Evolutionary conservation across 2,329 filamentous ascomycete species (phyloP).

Genomic region (Davidsoniella virescens): DNA sequence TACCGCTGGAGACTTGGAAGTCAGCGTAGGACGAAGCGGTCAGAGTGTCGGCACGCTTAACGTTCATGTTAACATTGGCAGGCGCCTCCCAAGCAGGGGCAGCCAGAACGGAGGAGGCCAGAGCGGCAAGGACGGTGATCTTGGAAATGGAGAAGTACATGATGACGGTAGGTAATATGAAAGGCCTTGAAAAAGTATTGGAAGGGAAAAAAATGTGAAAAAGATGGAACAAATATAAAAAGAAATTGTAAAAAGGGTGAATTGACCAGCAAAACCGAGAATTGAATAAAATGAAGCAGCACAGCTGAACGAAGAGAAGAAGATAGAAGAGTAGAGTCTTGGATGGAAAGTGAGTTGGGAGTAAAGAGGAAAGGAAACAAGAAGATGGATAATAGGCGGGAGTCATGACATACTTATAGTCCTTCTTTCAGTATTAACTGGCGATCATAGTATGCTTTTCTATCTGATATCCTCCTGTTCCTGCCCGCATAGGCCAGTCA

Average conservation of each 20-base stretch:
- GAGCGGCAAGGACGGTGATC: slow-evolving; percentile 21
- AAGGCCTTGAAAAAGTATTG: not conserved
- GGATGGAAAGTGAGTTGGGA: slow-evolving; percentile 6
- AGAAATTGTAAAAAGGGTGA: not conserved
- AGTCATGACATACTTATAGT: not conserved
- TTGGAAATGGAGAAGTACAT: slow-evolving; percentile 25
- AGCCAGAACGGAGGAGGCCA: slow-evolving; percentile 22
- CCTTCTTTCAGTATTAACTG: too few species aligned
- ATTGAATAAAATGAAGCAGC: slow-evolving; percentile 9
- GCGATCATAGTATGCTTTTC: too few species aligned
- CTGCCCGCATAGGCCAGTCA: too few species aligned
- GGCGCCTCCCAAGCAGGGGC: slow-evolving; percentile 22
- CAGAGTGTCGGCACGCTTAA: slow-evolving; percentile 18
- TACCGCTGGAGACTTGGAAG: slow-evolving; percentile 35
- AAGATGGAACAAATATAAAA: slow-evolving; percentile 1
- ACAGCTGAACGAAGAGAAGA: slow-evolving; percentile 10
- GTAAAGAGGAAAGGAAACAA: slow-evolving; percentile 9
- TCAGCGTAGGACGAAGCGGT: slow-evolving; percentile 19
- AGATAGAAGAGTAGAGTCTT: slow-evolving; percentile 5
- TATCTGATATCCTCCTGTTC: too few species aligned
- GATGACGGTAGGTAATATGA: slow-evolving; percentile 13
- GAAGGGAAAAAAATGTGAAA: not conserved
- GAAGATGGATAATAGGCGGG: not conserved
- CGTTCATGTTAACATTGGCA: not conserved
- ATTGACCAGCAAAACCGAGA: slow-evolving; percentile 13